A percentile compares a stretch with the other conserved stretches of the same genome.
These are phyloP conservation scores for Phaeophleospora eucalypticola DNA, from an alignment of 2,329 filamentous ascomycete genomes.

Conservation along the genomic window DNA sequence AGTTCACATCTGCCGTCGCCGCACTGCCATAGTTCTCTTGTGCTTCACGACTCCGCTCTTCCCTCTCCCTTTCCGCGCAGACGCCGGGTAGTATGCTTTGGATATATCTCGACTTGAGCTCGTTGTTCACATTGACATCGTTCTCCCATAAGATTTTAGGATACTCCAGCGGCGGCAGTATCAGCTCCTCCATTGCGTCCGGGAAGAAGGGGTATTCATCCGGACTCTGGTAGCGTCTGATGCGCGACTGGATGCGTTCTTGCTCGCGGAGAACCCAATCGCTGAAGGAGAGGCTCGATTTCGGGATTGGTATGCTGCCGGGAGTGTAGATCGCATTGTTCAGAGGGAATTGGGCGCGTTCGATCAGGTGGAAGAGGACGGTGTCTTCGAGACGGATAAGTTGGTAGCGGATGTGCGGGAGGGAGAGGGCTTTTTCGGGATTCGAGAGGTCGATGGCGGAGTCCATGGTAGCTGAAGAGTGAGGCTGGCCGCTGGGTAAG, in stretches of 20 bases:
- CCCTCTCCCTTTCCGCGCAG: conserved; percentile 71
- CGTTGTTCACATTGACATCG: conserved; percentile 81
- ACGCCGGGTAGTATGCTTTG: conserved; percentile 76
- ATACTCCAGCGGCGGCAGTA: conserved; percentile 85
- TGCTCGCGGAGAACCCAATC: conserved; percentile 92
- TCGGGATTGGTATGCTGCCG: conserved; percentile 73
- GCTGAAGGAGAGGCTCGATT: conserved; percentile 71
- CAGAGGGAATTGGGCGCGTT: conserved; percentile 93
- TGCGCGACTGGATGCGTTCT: conserved; percentile 84
- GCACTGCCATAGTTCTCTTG: conserved; percentile 95
- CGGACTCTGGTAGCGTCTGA: conserved; percentile 90
- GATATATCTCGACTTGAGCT: conserved; percentile 83
- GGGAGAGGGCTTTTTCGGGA: conserved; percentile 77
- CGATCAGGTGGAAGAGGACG: conserved; percentile 94
- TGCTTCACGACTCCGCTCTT: conserved; percentile 70
- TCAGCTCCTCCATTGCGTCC: conserved; percentile 68
- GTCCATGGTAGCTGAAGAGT: conserved; percentile 66
- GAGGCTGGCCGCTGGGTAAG: background rate
- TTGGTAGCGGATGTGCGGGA: conserved; percentile 79
- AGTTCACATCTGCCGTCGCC: conserved; percentile 84
- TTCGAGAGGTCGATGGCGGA: conserved; percentile 83
- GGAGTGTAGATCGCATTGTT: conserved; percentile 83
- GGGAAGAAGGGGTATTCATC: conserved; percentile 99
- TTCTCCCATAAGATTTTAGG: conserved; percentile 84
- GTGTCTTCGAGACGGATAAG: conserved; percentile 90